Base-by-base conservation (phyloP, 495 filamentous ascomycete genomes). In the Tuber magnatum region DNA sequence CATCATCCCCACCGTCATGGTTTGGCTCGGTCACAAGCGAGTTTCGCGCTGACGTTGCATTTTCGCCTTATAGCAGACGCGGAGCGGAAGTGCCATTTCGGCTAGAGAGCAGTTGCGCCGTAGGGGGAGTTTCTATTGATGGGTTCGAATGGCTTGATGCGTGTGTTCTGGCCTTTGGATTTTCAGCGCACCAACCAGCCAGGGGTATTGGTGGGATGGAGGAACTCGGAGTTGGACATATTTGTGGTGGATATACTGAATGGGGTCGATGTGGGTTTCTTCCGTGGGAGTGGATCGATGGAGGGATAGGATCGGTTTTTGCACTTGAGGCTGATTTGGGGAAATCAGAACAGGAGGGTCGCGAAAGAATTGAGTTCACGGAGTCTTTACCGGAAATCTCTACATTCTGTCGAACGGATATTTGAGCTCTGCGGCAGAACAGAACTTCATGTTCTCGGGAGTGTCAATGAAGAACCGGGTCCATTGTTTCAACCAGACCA, bases 161-260 rank as follows among this genome's bases (percentile, higher is more conserved):
- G 95, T 84, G 89, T 99, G 86, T 98, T 99, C 85, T 99, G 95
- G 95, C 95, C 95, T 77, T 91, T 91, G 76, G 94, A 98, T 86
- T 89, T 92, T 51, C 86, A 90, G 39, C 88, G 90, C 82, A 91
- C 88, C 38, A 90, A 89, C 72, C 85, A 87, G 35, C 88, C 91
- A 46, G 96, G 96, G 12, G 91, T 96, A 69, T 89, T 99, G 75
- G 92, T 99, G 32, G 95, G 95, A 76, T 99, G 94, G 93, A 88
- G 92, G 76, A 99, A 99, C 82, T 97, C 94, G 48, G 91, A 91
- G 75, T 85, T 93, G 71, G 95, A 99, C 85, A 84, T 97, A 43
- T 91, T 98, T 80, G 93, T 98, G 40, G 88, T 97, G 73, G 90
- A 93, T 16, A 89, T 97, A 48, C 84, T 99, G 80, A 92, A 96